These are phyloP conservation scores for Chalciporus sp. DNA, from an alignment of 1,284 basidiomycete genomes.

Conservation along the genomic window DNA sequence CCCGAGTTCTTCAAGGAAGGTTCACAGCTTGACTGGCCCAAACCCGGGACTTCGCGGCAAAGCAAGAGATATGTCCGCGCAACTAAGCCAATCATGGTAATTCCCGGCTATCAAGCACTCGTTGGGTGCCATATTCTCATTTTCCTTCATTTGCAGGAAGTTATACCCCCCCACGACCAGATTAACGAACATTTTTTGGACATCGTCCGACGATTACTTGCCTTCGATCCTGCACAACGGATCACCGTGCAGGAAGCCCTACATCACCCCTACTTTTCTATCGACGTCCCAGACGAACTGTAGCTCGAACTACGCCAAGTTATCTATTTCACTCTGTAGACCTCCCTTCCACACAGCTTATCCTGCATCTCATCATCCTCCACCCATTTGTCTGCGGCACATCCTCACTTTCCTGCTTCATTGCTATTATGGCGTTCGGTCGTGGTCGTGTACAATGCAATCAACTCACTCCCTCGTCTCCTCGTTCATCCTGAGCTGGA, in stretches of 20 bases:
- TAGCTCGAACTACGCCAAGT: slow-evolving; percentile 39
- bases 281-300: slow-evolving; percentile 61
- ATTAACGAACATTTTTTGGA: slow-evolving; percentile 84
- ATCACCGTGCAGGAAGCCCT: slow-evolving; percentile 88
- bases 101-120: slow-evolving; percentile 25
- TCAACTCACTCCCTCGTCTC: slow-evolving; percentile 31
- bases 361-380: slow-evolving; percentile 20
- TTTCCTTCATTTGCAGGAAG: slow-evolving; percentile 56
- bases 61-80: slow-evolving; percentile 93
- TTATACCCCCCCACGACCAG: slow-evolving; percentile 74
- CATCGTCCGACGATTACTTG: slow-evolving; percentile 84
- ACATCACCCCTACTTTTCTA: slow-evolving; percentile 81
- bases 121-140: slow-evolving; percentile 14
- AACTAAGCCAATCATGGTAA: slow-evolving; percentile 77
- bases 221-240: slow-evolving; percentile 89
- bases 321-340: slow-evolving; percentile 41
- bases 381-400: slow-evolving; percentile 28
- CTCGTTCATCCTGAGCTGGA: slow-evolving; percentile 32
- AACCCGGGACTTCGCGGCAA: slow-evolving; percentile 82
- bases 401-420: slow-evolving; percentile 28
- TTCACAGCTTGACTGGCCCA: slow-evolving; percentile 88
- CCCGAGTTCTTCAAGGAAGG: slow-evolving; percentile 93
- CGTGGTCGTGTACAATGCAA: slow-evolving; percentile 41
- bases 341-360: slow-evolving; percentile 27
- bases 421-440: slow-evolving; percentile 42